These are phyloP conservation scores for Leccinum fuscescens DNA, from an alignment of 1,284 basidiomycete species.

Conservation along the genomic window DNA sequence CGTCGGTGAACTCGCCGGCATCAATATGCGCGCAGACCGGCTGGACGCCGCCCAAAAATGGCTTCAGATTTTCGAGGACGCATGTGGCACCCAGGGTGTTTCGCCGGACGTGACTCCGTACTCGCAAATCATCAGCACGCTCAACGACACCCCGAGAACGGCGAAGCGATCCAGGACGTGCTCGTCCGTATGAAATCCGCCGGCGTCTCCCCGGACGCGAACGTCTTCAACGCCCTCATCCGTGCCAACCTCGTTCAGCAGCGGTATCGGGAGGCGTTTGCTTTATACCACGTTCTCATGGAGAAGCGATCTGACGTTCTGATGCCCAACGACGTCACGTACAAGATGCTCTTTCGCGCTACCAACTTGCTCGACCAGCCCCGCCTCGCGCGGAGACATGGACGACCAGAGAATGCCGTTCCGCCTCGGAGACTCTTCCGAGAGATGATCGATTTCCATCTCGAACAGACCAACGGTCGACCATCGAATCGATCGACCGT, in stretches of 20 bases:
- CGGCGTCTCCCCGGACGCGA: slow-evolving; percentile 37
- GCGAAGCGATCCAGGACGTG: slow-evolving; percentile 35
- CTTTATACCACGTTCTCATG: slow-evolving; percentile 42
- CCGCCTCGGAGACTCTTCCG: slow-evolving; percentile 45
- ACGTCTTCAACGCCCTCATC: slow-evolving; percentile 49
- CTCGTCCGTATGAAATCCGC: slow-evolving; percentile 41
- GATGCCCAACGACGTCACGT: slow-evolving; percentile 46
- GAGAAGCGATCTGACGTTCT: slow-evolving; percentile 25
- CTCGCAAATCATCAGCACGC: slow-evolving; percentile 39
- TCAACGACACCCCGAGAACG: slow-evolving; percentile 29
- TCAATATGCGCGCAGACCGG: slow-evolving; percentile 36
- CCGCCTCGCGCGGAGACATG: slow-evolving; percentile 21
- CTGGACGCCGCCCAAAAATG: slow-evolving; percentile 36
- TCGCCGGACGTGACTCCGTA: slow-evolving; percentile 32
- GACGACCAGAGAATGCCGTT: slow-evolving; percentile 26
- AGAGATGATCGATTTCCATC: slow-evolving; percentile 43
- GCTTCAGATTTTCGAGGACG: slow-evolving; percentile 30
- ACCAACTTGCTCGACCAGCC: slow-evolving; percentile 28
- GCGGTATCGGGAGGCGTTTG: slow-evolving; percentile 39
- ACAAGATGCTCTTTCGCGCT: slow-evolving; percentile 44
- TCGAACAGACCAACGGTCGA: slow-evolving; percentile 22
- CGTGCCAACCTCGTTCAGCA: slow-evolving; percentile 35
- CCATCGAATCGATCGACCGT: slow-evolving; percentile 26
- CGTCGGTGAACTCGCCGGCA: slow-evolving; percentile 37
- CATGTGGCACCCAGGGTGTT: slow-evolving; percentile 19